Base-by-base conservation (phyloP, 768 basidiomycete genomes). In the Tulasnella sp. region DNA sequence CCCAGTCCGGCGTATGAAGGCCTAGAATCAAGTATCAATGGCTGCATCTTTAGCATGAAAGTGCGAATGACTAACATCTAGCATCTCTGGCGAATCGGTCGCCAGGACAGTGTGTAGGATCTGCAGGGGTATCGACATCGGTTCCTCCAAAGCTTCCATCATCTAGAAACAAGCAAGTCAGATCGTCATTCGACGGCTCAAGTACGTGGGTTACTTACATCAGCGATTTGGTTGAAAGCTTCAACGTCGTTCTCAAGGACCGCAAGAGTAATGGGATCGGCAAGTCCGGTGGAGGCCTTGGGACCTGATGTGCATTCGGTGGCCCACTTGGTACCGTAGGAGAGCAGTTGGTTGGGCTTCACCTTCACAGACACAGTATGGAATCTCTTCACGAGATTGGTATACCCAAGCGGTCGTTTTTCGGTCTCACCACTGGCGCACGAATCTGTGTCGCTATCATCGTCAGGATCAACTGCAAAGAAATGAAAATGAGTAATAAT, bases 1-100 rank as follows among this genome's bases (percentile, higher is more conserved):
- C 9, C 90, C 91, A 0, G 88, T 88, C 44, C 88, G 87, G 21
- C 89, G 87, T 71, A 91, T 90, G 75, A 87, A 88, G 81, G 89
- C 89, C 76, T 77, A n/a, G 16, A 10, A 34, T 5, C 10, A 14
- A 14, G 34, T 68, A 6, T 58, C 56, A 68, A 18, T 27, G 7
- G 62, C 14, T 24, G 31, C 16, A 36, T 12, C 5, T 10, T 3
- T 1, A 19, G 21, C 3, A 34, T 27, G 27, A 62, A 68, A n/a
- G 27, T 0, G 40, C 40, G n/a, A 38, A 7, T 5, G 7, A 21
- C 76, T 36, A 5, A 77, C 78, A 81, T 92, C 88, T n/a, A 92
- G 84, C 83, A 91, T 89, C 1, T 88, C 87, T 1, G 86, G 84
- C 16, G 86, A 85, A 79, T 91, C 91, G 2, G 83, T 68, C 0